Conservation (phyloP, 805 yeast species). For the Lachancea fermentati region DNA sequence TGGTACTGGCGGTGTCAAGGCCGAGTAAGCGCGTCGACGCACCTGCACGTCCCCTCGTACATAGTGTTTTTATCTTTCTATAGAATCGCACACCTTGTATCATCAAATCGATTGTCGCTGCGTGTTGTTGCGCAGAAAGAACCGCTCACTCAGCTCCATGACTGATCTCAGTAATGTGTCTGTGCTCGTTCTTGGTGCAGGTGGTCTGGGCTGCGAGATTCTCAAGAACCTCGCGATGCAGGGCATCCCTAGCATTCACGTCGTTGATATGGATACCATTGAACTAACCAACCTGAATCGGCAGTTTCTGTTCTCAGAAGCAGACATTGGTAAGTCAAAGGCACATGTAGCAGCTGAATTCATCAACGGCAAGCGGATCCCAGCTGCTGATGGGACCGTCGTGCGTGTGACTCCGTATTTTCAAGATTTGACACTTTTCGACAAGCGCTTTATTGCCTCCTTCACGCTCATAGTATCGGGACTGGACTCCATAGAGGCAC, state of each 20-base stretch:
- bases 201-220: constrained; percentile 91
- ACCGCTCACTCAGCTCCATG: neutral
- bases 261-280: constrained; percentile 88
- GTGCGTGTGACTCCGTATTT: constrained; percentile 52
- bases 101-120: neutral
- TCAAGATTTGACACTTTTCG: constrained; percentile 60
- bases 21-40: constrained; percentile 51
- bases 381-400: constrained; percentile 28
- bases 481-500: constrained; percentile 80
- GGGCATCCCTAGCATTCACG: constrained; percentile 72
- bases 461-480: constrained; percentile 81
- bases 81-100: constrained; percentile 3
- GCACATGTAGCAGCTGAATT: constrained; percentile 69
- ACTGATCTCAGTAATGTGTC: constrained; percentile 28
- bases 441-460: constrained; percentile 53
- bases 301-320: constrained; percentile 76
- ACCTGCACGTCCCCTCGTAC: neutral
- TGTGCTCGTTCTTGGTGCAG: constrained; percentile 85
- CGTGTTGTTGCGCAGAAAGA: neutral
- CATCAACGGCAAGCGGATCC: constrained; percentile 35
- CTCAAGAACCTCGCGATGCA: constrained; percentile 70
- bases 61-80: neutral
- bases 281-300: constrained; percentile 87
- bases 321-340: constrained; percentile 81
- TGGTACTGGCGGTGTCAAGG: constrained; percentile 85